A percentile compares a stretch with the other conserved stretches of the same genome.
These are phyloP conservation scores for Pilasporangium apinafurcum DNA, from an alignment of 352 stramenopile genomes.

Conservation along the genomic window DNA sequence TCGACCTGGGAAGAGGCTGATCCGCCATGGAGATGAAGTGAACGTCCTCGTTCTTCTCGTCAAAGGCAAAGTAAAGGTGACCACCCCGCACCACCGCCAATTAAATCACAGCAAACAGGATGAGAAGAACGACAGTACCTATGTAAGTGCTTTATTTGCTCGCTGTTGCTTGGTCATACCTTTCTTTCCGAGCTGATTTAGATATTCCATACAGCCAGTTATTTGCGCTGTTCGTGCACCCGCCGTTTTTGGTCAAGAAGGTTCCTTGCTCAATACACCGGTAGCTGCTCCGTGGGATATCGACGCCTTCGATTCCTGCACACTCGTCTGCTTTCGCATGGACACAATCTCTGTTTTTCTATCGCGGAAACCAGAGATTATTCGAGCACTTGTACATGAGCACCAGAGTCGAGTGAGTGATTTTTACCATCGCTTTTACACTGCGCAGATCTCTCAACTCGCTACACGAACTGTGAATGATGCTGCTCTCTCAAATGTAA, in stretches of 20 bases:
- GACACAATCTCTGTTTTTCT: slow-evolving; percentile 65
- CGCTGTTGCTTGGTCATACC: neutral
- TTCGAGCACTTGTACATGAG: slow-evolving; percentile 37
- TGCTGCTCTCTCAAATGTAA: too few relatives aligned
- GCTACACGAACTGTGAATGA: too few relatives aligned
- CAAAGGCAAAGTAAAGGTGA: slow-evolving; percentile 62
- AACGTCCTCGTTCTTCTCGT: slow-evolving; percentile 58
- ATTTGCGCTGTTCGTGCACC: slow-evolving; percentile 54
- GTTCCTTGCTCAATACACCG: slow-evolving; percentile 29
- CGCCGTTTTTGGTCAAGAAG: slow-evolving; percentile 70
- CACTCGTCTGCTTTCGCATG: slow-evolving; percentile 43
- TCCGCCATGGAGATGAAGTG: slow-evolving; percentile 46
- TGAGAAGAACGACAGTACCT: slow-evolving; percentile 1
- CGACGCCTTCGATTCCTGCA: slow-evolving; percentile 48
- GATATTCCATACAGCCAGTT: slow-evolving; percentile 19
- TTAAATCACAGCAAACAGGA: neutral
- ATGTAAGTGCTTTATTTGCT: slow-evolving; percentile 1
- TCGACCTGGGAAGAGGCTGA: slow-evolving; percentile 31
- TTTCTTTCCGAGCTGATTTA: too few relatives aligned
- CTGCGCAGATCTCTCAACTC: too few relatives aligned
- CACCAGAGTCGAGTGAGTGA: slow-evolving; percentile 31
- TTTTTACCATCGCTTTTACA: slow-evolving; percentile 45
- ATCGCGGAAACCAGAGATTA: slow-evolving; percentile 32
- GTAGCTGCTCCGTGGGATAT: slow-evolving; percentile 44
- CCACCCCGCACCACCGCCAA: slow-evolving; percentile 11